phyloP scores from a whole-genome alignment of 768 basidiomycete genomes.

The Saitozyma sp. region DNA sequence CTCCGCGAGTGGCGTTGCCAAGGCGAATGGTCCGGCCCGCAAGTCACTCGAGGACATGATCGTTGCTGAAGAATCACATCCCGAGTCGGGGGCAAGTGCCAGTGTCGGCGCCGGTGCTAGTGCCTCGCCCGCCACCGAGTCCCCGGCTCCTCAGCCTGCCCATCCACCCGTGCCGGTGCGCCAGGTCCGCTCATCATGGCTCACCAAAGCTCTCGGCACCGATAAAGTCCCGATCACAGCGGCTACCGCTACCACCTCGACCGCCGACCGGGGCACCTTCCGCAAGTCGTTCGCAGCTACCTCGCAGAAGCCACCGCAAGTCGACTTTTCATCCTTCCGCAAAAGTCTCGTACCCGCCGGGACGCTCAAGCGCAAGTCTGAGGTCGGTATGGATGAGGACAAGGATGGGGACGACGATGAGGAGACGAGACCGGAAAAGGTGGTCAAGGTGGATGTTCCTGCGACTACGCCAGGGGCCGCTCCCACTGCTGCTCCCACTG shows the following conservation, averaged over 20 bases:
- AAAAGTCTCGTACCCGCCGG: slow-evolving; percentile 36
- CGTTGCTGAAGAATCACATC: no score
- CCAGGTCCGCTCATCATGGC: slow-evolving; percentile 47
- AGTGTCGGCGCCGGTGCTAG: neutral
- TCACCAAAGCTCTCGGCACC: slow-evolving; percentile 38
- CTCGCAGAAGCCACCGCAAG: slow-evolving; percentile 1
- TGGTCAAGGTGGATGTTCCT: slow-evolving; percentile 16
- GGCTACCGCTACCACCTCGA: neutral
- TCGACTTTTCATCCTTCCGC: slow-evolving; percentile 29
- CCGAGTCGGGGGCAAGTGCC: neutral
- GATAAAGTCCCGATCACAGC: slow-evolving; percentile 20
- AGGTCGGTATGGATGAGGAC: slow-evolving; percentile 18
- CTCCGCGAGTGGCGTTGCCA: neutral
- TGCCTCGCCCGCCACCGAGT: neutral
- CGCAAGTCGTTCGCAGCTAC: slow-evolving; percentile 1
- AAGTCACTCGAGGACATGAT: no score
- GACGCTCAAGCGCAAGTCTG: slow-evolving; percentile 42
- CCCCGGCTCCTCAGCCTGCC: slow-evolving; percentile 4
- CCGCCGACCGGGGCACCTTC: slow-evolving; percentile 6
- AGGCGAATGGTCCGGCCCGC: neutral
- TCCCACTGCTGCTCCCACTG: neutral
- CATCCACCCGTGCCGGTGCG: slow-evolving; percentile 15
- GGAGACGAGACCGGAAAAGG: slow-evolving; percentile 33
- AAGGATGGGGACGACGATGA: slow-evolving; percentile 19
- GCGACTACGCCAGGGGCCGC: neutral